These are phyloP conservation scores for Blastobotrys illinoisensis DNA, from an alignment of 1,139 yeast genomes.

Conservation along the genomic window DNA sequence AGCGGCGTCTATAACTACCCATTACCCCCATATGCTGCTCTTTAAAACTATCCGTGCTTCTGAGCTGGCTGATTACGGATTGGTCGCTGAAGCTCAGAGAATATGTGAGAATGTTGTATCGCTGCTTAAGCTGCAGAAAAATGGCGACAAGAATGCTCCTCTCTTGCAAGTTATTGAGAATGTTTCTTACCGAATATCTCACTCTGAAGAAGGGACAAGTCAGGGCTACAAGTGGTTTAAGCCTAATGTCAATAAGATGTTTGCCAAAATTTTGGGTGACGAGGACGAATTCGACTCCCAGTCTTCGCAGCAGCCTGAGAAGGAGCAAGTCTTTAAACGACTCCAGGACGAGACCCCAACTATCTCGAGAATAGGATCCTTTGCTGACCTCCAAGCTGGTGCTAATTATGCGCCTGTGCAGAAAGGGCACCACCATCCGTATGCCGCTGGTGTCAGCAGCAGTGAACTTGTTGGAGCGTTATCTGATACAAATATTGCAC, in stretches of 20 bases:
- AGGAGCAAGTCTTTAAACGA: slow-evolving; percentile 32
- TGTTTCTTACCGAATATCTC: slow-evolving; percentile 21
- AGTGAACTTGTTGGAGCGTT: background rate
- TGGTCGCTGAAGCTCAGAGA: slow-evolving; percentile 49
- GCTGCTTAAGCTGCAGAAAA: slow-evolving; percentile 35
- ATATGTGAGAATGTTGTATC: slow-evolving; percentile 51
- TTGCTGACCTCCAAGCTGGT: slow-evolving; percentile 9
- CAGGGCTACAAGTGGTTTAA: slow-evolving; percentile 51
- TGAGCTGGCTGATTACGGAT: slow-evolving; percentile 59
- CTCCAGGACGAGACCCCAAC: slow-evolving; percentile 8
- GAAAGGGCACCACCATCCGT: background rate
- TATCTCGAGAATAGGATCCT: slow-evolving; percentile 11
- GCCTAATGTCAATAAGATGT: slow-evolving; percentile 74
- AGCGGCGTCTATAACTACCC: slow-evolving; percentile 29
- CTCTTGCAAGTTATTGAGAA: slow-evolving; percentile 30
- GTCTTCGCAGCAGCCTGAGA: slow-evolving; percentile 29
- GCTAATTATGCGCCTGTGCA: background rate
- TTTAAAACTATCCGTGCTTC: slow-evolving; percentile 60
- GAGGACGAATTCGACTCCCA: slow-evolving; percentile 45
- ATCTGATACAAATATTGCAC: background rate
- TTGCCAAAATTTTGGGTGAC: slow-evolving; percentile 88
- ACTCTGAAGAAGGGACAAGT: slow-evolving; percentile 31
- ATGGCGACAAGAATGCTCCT: background rate
- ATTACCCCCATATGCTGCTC: slow-evolving; percentile 49
- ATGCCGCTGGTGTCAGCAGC: background rate